Percentiles rank a stretch among this genome's conserved stretches.
phyloP scores from a whole-genome alignment of 345 rosid genomes.

The Eucalyptus sideroxylon region DNA sequence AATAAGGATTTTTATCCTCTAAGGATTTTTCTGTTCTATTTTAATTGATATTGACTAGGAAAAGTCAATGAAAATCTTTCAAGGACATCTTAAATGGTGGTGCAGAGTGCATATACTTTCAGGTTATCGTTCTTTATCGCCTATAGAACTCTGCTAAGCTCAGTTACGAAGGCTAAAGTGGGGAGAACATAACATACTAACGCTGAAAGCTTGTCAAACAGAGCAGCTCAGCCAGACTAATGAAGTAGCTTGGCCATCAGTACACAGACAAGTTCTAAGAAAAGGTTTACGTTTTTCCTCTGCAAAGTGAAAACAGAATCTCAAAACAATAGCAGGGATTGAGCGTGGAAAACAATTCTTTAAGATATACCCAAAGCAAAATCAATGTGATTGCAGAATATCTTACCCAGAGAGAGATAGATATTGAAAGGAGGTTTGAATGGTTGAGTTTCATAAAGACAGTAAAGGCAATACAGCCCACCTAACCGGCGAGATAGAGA shows the following conservation, averaged over 20 bases:
- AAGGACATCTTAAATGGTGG: neutral
- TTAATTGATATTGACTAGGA: neutral
- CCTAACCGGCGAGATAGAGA: constrained; percentile 65
- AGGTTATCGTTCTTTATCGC: neutral
- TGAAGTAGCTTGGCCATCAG: neutral
- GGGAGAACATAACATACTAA: neutral
- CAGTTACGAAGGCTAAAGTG: neutral
- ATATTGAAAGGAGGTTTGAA: constrained; percentile 68
- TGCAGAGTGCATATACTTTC: neutral
- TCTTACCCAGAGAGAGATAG: constrained; percentile 59
- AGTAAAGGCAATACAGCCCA: constrained; percentile 86
- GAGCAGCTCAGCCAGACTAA: neutral
- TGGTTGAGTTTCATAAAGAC: constrained; percentile 78
- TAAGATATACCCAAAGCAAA: neutral
- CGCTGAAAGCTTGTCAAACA: neutral
- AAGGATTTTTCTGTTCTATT: neutral
- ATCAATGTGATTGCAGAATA: neutral
- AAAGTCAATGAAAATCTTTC: neutral
- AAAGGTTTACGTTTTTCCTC: neutral
- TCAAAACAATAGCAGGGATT: neutral
- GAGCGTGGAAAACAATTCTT: neutral
- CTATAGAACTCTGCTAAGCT: neutral
- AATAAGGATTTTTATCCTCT: neutral
- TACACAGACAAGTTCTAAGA: neutral
- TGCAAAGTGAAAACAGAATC: neutral